A percentile compares a stretch with the other conserved stretches of the same genome.
phyloP scores from a whole-genome alignment of 331 rosid species.

The Stylosanthes scabra region DNA sequence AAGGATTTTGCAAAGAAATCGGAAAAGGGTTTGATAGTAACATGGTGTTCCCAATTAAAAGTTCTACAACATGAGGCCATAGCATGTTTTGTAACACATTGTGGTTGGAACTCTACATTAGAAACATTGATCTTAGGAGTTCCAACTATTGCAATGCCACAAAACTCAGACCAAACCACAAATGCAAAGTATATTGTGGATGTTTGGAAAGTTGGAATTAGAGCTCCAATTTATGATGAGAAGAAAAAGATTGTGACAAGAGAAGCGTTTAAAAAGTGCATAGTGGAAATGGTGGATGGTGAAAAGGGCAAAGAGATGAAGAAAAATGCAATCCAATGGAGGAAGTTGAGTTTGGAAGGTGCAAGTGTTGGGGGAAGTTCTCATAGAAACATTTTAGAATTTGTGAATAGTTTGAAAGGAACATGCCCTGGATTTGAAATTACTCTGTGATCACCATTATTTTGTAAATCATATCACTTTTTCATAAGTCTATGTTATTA shows the following conservation, averaged over 20 bases:
- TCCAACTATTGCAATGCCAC: constrained; percentile 54
- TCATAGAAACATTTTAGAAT: constrained; percentile 33
- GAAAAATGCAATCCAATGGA: constrained; percentile 44
- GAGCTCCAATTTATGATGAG: constrained; percentile 23
- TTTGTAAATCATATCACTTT: too few relatives aligned
- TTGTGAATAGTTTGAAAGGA: constrained; percentile 6
- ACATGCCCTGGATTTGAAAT: neutral
- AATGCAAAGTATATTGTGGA: constrained; percentile 54
- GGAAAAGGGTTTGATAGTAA: constrained; percentile 52
- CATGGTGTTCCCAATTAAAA: constrained; percentile 62
- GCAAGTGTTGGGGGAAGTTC: constrained; percentile 47
- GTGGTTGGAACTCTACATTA: constrained; percentile 56
- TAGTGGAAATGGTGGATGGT: constrained; percentile 43
- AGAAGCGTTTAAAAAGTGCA: constrained; percentile 32
- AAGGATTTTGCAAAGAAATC: constrained; percentile 39
- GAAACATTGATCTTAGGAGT: constrained; percentile 63
- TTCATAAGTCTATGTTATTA: too few relatives aligned
- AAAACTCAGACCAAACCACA: constrained; percentile 46
- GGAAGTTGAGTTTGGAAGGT: constrained; percentile 35
- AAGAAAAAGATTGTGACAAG: constrained; percentile 37
- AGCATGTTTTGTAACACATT: constrained; percentile 63
- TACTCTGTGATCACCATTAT: neutral
- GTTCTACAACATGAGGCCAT: constrained; percentile 56
- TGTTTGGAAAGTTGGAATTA: constrained; percentile 55
- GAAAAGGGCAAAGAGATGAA: constrained; percentile 41